phyloP scores from a whole-genome alignment of 768 basidiomycete species.

The Suillus ampliporus region DNA sequence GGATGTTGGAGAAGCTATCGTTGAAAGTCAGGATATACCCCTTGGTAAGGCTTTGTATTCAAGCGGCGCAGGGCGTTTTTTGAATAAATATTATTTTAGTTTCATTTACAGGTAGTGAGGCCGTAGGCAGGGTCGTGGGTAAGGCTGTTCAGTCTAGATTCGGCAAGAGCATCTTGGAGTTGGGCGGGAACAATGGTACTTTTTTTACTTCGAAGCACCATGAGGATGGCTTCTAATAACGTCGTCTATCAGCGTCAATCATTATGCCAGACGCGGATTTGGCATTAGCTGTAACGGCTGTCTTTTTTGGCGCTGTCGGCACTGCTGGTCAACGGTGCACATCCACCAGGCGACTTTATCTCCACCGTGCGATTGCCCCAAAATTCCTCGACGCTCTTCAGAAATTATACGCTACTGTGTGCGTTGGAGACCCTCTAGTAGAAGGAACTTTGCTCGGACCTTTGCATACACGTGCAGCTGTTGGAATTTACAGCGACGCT shows the following conservation, averaged over 20 bases:
- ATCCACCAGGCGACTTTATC: slow-evolving; percentile 87
- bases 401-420: slow-evolving; percentile 71
- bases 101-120: slow-evolving; percentile 94
- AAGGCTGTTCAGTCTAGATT: slow-evolving; percentile 85
- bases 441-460: slow-evolving; percentile 82
- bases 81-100: slow-evolving; percentile 50
- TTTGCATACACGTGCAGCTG: slow-evolving; percentile 73
- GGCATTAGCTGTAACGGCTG: slow-evolving; percentile 84
- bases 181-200: slow-evolving; percentile 94
- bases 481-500: slow-evolving; percentile 67
- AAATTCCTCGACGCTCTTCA: slow-evolving; percentile 79
- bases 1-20: slow-evolving; percentile 79
- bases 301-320: slow-evolving; percentile 94
- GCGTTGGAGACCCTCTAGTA: slow-evolving; percentile 86
- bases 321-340: slow-evolving; percentile 83
- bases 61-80: not conserved
- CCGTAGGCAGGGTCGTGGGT: slow-evolving; percentile 87
- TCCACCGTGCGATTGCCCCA: slow-evolving; percentile 80
- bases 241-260: slow-evolving; percentile 68
- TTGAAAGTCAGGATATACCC: slow-evolving; percentile 74
- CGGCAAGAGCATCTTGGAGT: slow-evolving; percentile 88
- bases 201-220: slow-evolving; percentile 22
- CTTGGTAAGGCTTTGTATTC: slow-evolving; percentile 57
- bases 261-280: slow-evolving; percentile 95
- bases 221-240: slow-evolving; percentile 25